Percentiles rank a stretch among this genome's conserved stretches.
These are phyloP conservation scores for Kluyveromyces nonfermentans DNA, from an alignment of 805 yeast genomes.

Conservation along the genomic window DNA sequence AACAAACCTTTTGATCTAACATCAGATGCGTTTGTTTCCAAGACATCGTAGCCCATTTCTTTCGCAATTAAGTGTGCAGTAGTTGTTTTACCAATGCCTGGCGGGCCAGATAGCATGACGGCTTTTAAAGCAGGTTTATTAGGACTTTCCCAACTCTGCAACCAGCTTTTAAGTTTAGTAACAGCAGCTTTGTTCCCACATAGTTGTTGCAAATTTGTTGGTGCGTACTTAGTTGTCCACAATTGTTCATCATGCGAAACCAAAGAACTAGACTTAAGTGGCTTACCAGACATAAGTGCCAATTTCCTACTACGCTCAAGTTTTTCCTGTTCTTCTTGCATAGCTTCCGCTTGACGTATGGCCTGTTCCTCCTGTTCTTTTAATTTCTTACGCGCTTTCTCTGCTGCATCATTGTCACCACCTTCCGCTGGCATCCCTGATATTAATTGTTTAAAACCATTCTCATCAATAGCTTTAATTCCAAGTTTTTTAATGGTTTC, in stretches of 20 bases:
- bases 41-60: slow-evolving; percentile 58
- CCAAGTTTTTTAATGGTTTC: slow-evolving; percentile 62
- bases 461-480: slow-evolving; percentile 78
- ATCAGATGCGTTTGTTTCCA: slow-evolving; percentile 81
- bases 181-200: slow-evolving; percentile 87
- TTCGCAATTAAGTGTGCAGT: slow-evolving; percentile 71
- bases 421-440: slow-evolving; percentile 84
- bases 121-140: slow-evolving; percentile 58
- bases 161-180: slow-evolving; percentile 60
- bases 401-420: slow-evolving; percentile 75
- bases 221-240: slow-evolving; percentile 95
- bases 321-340: slow-evolving; percentile 41
- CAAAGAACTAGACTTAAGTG: slow-evolving; percentile 12
- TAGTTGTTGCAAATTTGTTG: slow-evolving; percentile 60
- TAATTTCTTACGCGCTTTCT: slow-evolving; percentile 58
- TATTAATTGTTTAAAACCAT: slow-evolving; percentile 70
- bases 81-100: slow-evolving; percentile 79
- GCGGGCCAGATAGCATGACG: slow-evolving; percentile 78
- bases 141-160: slow-evolving; percentile 60
- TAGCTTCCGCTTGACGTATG: slow-evolving; percentile 40
- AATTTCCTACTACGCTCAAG: slow-evolving; percentile 20
- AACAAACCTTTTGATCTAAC: slow-evolving; percentile 77
- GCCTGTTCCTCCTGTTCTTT: slow-evolving; percentile 57
- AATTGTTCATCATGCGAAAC: slow-evolving; percentile 44
- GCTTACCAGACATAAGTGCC: slow-evolving; percentile 19